These are phyloP conservation scores for Coemansia sp. DNA, from an alignment of 192 early-diverging fungal genomes.

Conservation along the genomic window DNA sequence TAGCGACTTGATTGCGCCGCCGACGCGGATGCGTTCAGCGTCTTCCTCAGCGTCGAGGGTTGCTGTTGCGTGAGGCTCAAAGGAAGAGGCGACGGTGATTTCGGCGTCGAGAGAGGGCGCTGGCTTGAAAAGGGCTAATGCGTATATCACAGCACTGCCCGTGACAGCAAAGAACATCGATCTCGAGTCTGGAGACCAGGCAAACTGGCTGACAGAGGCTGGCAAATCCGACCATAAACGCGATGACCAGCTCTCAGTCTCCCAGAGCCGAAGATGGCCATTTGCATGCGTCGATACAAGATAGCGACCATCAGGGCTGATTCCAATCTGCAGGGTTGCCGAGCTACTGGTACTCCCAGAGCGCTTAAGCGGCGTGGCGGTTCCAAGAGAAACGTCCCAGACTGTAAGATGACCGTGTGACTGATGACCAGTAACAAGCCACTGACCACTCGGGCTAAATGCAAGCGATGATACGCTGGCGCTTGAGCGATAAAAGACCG, in stretches of 20 bases:
- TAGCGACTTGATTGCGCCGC: constrained; percentile 43
- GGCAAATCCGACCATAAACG: constrained; percentile 50
- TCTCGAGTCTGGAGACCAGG: constrained; percentile 53
- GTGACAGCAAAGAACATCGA: constrained; percentile 42
- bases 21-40: constrained; percentile 39
- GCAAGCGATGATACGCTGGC: constrained; percentile 43
- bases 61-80: constrained; percentile 33
- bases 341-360: constrained; percentile 33
- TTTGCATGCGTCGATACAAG: constrained; percentile 45
- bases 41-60: constrained; percentile 9
- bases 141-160: constrained; percentile 31
- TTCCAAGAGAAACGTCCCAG: constrained; percentile 53
- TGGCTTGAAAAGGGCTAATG: constrained; percentile 36
- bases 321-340: constrained; percentile 24
- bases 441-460: constrained; percentile 50
- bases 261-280: constrained; percentile 54
- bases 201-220: constrained; percentile 23
- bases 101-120: constrained; percentile 48
- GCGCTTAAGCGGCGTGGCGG: constrained; percentile 44
- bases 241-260: constrained; percentile 45
- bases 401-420: constrained; percentile 42
- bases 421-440: constrained; percentile 46
- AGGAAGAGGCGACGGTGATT: constrained; percentile 27
- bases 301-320: constrained; percentile 44
- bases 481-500: constrained; percentile 16